Base-by-base conservation (phyloP, 768 basidiomycete genomes). In the Tricholoma matsutake region DNA sequence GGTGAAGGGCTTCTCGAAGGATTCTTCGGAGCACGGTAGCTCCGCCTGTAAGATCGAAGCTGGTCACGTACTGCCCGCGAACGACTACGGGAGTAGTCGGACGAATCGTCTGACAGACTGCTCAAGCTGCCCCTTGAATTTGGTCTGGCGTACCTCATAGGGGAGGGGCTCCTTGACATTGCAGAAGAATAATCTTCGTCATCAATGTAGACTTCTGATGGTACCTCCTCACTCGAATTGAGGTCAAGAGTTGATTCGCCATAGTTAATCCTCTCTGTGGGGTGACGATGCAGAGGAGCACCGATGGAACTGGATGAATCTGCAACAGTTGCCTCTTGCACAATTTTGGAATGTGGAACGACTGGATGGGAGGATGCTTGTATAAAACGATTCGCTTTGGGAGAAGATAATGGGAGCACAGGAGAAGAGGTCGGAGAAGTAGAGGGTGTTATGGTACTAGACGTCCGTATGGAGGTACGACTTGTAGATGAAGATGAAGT, bases 121-220 rank as follows among this genome's bases (percentile, higher is more conserved):
- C 71, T 69, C 9, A 74, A 58, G 52, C 64, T 65, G n/a, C 70
- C 70, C 10, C 67, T 67, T 16, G 74, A 71, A 51, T 66, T 65
- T 6, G 72, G 72, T 3, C 71, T 68, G n/a, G 75, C 75, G 43
- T 76, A 76, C 5, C 66, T 64, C 20, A 76, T 76, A 13, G 75
- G 75, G 2, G 74, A 75, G 0, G 73, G 74, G 29, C 67, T 68
- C 6, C 74, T 67, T 4, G 72, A 68, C 16, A 71, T 35, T 2
- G 64, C 52, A 18, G 67, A 63, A 10, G 53, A 25, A 55, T 39
- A 41, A 58, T 73, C 69, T 54, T 63, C 56, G 47, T 68, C 67
- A 51, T 72, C 71, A 3, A 70, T 54, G 47, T 66, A 70, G 11
- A 66, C 69, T 32, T 71, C 70, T 20, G 34, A 3, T 14, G 22